A percentile compares a stretch with the other conserved stretches of the same genome.
These are phyloP conservation scores for Suillus lakei DNA, from an alignment of 768 basidiomycete genomes.

Conservation along the genomic window DNA sequence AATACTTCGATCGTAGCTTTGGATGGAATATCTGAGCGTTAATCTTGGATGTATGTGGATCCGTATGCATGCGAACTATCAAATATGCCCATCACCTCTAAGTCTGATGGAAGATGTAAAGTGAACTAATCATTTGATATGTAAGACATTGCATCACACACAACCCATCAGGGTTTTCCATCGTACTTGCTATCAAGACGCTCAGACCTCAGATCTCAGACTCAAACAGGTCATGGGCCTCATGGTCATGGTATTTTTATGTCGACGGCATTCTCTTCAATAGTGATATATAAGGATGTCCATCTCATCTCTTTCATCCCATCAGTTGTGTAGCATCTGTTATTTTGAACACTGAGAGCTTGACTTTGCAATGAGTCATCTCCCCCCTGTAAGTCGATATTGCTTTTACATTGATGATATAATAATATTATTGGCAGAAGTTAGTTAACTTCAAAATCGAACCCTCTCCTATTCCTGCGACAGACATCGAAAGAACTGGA, in stretches of 20 bases:
- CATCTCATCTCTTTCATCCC: neutral
- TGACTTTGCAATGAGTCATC: neutral
- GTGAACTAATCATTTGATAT: neutral
- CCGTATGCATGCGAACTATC: neutral
- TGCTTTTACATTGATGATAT: neutral
- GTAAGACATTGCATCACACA: neutral
- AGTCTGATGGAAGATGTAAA: neutral
- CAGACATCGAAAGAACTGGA: neutral
- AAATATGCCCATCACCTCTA: neutral
- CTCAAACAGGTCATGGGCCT: neutral
- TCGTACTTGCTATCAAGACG: neutral
- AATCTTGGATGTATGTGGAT: neutral
- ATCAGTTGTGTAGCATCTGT: too few species aligned
- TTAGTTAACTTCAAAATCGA: neutral
- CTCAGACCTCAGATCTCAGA: neutral
- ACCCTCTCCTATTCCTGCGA: neutral
- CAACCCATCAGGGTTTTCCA: neutral
- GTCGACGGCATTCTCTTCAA: neutral
- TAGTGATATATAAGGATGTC: neutral
- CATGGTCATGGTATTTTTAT: neutral
- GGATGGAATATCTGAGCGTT: neutral
- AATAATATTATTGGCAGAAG: neutral
- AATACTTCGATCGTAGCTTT: neutral
- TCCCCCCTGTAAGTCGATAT: neutral
- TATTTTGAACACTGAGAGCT: neutral